These are phyloP conservation scores for Calonectria montana DNA, from an alignment of 2,329 filamentous ascomycete species.

Conservation along the genomic window DNA sequence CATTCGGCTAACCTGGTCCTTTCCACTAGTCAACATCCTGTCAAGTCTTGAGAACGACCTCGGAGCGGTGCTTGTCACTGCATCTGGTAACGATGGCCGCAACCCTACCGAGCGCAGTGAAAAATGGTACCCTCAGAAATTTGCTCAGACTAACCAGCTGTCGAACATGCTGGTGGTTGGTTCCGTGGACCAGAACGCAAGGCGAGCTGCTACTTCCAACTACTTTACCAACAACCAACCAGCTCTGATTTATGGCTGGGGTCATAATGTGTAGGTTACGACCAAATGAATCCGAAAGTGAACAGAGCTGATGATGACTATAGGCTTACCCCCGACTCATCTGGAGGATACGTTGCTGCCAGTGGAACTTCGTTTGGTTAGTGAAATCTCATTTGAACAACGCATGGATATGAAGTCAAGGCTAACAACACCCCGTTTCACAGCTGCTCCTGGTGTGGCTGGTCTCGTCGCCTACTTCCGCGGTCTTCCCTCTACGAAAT, in stretches of 20 bases:
- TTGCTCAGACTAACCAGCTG: not conserved
- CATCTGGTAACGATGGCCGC: not conserved
- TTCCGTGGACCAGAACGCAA: not conserved
- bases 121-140: not conserved
- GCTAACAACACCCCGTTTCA: not conserved
- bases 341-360: not conserved
- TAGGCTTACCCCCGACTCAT: not conserved
- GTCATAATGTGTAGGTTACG: not conserved
- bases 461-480: not conserved
- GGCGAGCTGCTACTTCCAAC: not conserved
- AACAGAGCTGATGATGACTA: not conserved
- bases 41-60: not conserved
- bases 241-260: not conserved
- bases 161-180: slow-evolving; percentile 1
- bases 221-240: not conserved
- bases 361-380: not conserved
- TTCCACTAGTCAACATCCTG: not conserved
- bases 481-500: not conserved
- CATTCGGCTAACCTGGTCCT: not conserved
- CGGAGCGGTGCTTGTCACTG: not conserved
- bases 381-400: not conserved
- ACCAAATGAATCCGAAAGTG: too few species aligned
- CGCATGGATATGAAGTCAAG: not conserved
- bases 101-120: slow-evolving; percentile 2
- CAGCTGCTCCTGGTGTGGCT: not conserved